Conservation (phyloP, 805 yeast genomes). For the Candida boleticola region DNA sequence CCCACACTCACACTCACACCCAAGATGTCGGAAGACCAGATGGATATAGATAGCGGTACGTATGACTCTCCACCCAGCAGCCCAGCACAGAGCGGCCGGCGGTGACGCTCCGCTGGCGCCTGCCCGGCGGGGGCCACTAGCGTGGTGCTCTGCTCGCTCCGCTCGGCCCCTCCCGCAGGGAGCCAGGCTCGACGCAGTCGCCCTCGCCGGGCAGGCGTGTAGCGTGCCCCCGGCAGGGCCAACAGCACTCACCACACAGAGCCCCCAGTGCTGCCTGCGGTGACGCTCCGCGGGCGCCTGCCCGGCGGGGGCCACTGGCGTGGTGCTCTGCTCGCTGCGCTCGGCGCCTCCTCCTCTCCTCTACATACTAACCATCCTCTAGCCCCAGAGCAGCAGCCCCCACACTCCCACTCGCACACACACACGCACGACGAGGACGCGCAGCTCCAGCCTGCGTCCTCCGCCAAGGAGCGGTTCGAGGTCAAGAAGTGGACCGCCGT, state of each 20-base stretch:
- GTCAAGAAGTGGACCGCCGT: constrained; percentile 98
- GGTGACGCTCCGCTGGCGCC: too few species aligned
- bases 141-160: not conserved
- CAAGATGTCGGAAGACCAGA: constrained; percentile 19
- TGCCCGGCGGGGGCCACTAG: too few species aligned
- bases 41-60: constrained; percentile 33
- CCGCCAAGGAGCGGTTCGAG: constrained; percentile 69
- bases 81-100: too few species aligned
- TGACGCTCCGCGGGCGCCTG: not conserved
- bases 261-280: too few species aligned
- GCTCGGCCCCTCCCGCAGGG: not conserved
- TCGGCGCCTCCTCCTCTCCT: not conserved
- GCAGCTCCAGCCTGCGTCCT: constrained; percentile 7
- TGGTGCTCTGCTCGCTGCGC: not conserved
- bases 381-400: not conserved
- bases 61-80: not conserved
- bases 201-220: too few species aligned
- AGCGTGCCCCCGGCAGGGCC: too few species aligned
- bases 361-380: constrained; percentile 4
- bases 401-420: constrained; percentile 15
- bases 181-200: not conserved
- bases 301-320: not conserved
- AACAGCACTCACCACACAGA: too few species aligned
- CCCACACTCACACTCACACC: not conserved
- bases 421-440: constrained; percentile 17